Conservation (phyloP, 2,329 filamentous ascomycete species). For the Teratosphaeria zuluensis region DNA sequence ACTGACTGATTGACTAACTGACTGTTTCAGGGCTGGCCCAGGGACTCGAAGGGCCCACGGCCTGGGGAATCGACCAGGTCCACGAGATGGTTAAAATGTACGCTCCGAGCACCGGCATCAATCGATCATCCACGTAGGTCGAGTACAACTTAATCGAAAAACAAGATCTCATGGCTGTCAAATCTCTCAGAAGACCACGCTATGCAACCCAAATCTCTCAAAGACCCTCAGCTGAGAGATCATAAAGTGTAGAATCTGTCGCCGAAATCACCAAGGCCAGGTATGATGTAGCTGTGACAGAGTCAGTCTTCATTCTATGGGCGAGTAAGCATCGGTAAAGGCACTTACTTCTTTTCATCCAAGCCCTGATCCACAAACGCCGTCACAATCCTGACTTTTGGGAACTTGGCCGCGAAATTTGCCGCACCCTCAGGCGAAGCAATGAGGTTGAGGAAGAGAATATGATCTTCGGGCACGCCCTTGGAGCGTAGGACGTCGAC, state of each 20-base stretch:
- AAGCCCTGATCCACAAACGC: slow-evolving; percentile 95
- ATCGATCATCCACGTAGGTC: too few relatives aligned
- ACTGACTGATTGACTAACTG: too few relatives aligned
- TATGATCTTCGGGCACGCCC: slow-evolving; percentile 89
- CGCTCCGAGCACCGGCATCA: too few relatives aligned
- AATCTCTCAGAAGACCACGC: background rate
- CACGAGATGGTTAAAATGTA: too few relatives aligned
- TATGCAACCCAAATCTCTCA: background rate
- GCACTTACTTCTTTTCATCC: slow-evolving; percentile 89
- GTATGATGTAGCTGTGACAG: slow-evolving; percentile 75
- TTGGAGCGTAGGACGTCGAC: slow-evolving; percentile 84
- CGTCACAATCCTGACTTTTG: slow-evolving; percentile 82
- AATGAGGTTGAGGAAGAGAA: slow-evolving; percentile 93
- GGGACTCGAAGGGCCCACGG: too few relatives aligned
- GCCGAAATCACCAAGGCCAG: slow-evolving; percentile 88
- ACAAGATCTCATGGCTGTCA: background rate
- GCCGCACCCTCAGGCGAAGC: slow-evolving; percentile 89
- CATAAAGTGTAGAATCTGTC: slow-evolving; percentile 91
- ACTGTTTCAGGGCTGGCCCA: too few relatives aligned
- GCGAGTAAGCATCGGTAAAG: background rate
- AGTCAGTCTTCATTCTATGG: slow-evolving; percentile 1
- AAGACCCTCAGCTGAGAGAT: background rate
- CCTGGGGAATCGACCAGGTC: too few relatives aligned
- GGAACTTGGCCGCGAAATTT: slow-evolving; percentile 82
- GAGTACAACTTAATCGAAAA: too few relatives aligned